A percentile compares a stretch with the other conserved stretches of the same genome.
Evolutionary conservation across 257 asterid species (phyloP).

Genomic region (Plantago major): DNA sequence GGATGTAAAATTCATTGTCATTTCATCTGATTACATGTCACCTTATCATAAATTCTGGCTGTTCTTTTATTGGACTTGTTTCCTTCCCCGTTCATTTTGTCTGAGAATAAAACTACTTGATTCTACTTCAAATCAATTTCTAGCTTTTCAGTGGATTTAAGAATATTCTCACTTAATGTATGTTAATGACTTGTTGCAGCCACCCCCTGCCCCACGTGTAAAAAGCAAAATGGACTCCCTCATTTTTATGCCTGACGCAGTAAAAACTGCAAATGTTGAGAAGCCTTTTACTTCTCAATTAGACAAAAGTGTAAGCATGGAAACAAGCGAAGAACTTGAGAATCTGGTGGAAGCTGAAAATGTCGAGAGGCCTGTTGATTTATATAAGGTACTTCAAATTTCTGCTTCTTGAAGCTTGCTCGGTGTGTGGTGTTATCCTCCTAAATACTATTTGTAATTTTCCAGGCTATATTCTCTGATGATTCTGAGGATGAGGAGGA

Average conservation of each 20-base stretch:
- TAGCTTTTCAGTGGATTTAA: too few relatives aligned
- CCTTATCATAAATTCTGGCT: too few relatives aligned
- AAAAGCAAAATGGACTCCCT: slow-evolving; percentile 94
- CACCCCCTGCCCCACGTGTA: slow-evolving; percentile 76
- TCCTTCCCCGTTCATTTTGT: too few relatives aligned
- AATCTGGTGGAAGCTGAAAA: slow-evolving; percentile 57
- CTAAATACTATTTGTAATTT: not conserved
- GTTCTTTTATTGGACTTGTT: too few relatives aligned
- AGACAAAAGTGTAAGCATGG: slow-evolving; percentile 29
- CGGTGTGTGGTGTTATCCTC: not conserved
- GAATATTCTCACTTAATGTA: not conserved
- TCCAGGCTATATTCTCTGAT: slow-evolving; percentile 91
- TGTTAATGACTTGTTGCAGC: slow-evolving; percentile 44
- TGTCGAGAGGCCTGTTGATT: slow-evolving; percentile 90
- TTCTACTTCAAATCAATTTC: too few relatives aligned
- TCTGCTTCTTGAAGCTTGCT: not conserved
- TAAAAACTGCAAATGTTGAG: slow-evolving; percentile 37
- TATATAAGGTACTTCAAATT: slow-evolving; percentile 60
- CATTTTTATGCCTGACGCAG: slow-evolving; percentile 61
- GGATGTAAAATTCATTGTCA: too few relatives aligned
- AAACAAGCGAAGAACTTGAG: slow-evolving; percentile 36
- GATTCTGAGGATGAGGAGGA: slow-evolving; percentile 79
- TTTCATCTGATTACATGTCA: too few relatives aligned
- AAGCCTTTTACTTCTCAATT: slow-evolving; percentile 33
- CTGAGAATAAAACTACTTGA: too few relatives aligned